A percentile compares a stretch with the other conserved stretches of the same genome.
phyloP scores from a whole-genome alignment of 352 stramenopile genomes.

The Aphanomyces invadans region DNA sequence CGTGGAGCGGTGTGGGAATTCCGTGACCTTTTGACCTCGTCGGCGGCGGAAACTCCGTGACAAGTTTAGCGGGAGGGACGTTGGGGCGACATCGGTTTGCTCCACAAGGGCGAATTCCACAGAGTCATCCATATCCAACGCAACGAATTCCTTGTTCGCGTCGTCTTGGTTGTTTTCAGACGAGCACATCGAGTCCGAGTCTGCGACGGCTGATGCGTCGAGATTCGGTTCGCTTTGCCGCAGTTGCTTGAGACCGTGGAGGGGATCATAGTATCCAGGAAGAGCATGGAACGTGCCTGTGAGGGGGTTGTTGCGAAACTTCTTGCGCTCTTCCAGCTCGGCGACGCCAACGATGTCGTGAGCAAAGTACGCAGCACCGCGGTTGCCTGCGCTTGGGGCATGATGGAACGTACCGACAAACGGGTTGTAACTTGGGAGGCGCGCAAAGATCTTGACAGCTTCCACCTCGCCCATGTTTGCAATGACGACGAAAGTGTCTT shows the following conservation, averaged over 20 bases:
- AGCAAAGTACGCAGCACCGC: constrained; percentile 80
- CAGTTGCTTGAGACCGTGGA: constrained; percentile 69
- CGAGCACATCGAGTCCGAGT: neutral
- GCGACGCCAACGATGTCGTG: constrained; percentile 82
- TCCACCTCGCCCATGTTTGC: neutral
- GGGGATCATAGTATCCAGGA: constrained; percentile 77
- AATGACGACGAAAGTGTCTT: neutral
- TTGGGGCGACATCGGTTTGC: neutral
- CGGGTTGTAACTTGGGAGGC: constrained; percentile 80
- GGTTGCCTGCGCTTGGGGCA: constrained; percentile 80
- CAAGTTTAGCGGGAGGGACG: constrained; percentile 8
- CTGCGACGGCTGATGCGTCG: neutral
- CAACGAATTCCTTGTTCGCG: constrained; percentile 19
- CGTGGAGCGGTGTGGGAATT: neutral
- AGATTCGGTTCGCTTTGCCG: constrained; percentile 38
- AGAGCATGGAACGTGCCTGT: constrained; percentile 83
- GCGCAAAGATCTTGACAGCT: constrained; percentile 51
- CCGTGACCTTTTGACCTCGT: neutral
- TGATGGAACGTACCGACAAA: constrained; percentile 87
- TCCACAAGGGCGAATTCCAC: neutral
- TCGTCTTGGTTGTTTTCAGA: constrained; percentile 9
- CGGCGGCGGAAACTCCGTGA: constrained; percentile 6
- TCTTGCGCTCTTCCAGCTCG: constrained; percentile 84
- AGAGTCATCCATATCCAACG: constrained; percentile 13
- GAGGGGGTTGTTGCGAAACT: constrained; percentile 79